These are phyloP conservation scores for Kitagawia praeruptora DNA, from an alignment of 129 eudicot genomes.

Conservation along the genomic window DNA sequence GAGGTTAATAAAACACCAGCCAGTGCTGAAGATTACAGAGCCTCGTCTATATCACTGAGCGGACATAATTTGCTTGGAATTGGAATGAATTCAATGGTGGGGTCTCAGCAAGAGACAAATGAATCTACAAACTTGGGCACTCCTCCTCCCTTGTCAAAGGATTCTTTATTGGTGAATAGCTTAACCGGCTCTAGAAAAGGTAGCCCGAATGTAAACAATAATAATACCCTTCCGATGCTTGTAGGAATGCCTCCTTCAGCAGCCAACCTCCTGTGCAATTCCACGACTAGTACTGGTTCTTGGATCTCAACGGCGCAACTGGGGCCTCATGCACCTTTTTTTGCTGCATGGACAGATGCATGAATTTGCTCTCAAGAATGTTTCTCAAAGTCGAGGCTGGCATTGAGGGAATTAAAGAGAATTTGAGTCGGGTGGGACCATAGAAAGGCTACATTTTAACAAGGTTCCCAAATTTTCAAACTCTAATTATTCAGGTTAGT, in stretches of 20 bases:
- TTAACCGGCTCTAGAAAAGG: conserved; percentile 64
- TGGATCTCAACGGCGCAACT: conserved; percentile 57
- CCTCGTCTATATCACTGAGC: conserved; percentile 14
- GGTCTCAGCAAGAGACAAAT: too few species aligned
- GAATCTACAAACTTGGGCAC: background rate
- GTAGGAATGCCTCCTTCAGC: conserved; percentile 36
- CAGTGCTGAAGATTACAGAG: conserved; percentile 4
- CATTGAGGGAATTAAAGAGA: too few species aligned
- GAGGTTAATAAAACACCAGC: conserved; percentile 16
- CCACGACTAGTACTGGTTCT: conserved; percentile 15
- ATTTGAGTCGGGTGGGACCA: too few species aligned
- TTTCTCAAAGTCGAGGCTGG: too few species aligned
- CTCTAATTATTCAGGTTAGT: conserved; percentile 16
- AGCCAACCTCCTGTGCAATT: conserved; percentile 27
- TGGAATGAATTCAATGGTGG: conserved; percentile 13
- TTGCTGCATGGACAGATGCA: conserved; percentile 80
- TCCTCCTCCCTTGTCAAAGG: background rate
- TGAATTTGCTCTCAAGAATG: conserved; percentile 1
- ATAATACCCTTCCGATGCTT: conserved; percentile 23
- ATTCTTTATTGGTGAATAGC: conserved; percentile 48
- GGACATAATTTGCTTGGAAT: conserved; percentile 19
- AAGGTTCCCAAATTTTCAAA: conserved; percentile 27
- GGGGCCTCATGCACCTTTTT: conserved; percentile 59
- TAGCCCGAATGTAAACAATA: conserved; percentile 60
- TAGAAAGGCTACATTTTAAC: background rate